Conservation (phyloP, 1,139 yeast species). For the Barnettozyma hawaiiensis region DNA sequence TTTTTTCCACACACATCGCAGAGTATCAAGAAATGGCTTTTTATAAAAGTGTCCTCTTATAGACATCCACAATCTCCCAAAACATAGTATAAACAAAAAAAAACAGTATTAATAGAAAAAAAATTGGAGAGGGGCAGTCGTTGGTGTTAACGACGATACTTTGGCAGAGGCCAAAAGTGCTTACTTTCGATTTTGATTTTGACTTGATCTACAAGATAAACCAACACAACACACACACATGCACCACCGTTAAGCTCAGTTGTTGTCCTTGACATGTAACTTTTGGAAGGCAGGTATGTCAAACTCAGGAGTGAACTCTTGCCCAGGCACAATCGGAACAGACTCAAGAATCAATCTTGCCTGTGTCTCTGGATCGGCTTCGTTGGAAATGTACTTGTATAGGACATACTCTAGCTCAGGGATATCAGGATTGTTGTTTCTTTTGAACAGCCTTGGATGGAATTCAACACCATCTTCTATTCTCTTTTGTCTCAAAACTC, state of each 20-base stretch:
- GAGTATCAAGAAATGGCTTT: background rate
- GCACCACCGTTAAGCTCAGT: background rate
- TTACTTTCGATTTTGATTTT: background rate
- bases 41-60: background rate
- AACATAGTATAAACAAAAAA: background rate
- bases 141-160: too few species aligned
- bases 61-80: background rate
- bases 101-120: background rate
- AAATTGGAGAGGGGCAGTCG: too few species aligned
- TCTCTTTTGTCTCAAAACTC: constrained; percentile 67
- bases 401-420: constrained; percentile 56
- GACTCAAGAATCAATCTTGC: constrained; percentile 51
- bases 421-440: constrained; percentile 33
- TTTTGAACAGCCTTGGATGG: constrained; percentile 70
- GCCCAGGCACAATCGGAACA: constrained; percentile 79
- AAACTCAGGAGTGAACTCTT: constrained; percentile 54
- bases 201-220: background rate
- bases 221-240: background rate
- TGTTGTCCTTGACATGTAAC: constrained; percentile 11
- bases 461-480: constrained; percentile 73
- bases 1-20: background rate
- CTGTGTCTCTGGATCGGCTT: constrained; percentile 44
- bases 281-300: constrained; percentile 65
- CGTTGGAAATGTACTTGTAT: constrained; percentile 51
- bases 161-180: too few species aligned